A percentile compares a stretch with the other conserved stretches of the same genome.
phyloP scores from a whole-genome alignment of 1,139 yeast genomes.

The Pichia sp. region DNA sequence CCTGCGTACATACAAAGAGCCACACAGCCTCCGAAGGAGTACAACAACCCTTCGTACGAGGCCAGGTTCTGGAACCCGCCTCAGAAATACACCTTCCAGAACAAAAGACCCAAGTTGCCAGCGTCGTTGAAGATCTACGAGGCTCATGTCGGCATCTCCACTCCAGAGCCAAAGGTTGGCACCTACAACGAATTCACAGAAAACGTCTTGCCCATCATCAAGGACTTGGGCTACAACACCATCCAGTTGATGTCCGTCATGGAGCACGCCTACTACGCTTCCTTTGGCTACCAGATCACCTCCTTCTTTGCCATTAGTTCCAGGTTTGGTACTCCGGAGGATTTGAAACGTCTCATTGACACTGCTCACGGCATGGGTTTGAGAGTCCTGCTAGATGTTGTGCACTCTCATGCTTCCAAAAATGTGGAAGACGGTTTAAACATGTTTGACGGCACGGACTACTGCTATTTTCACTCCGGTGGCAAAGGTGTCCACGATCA shows the following conservation, averaged over 20 bases:
- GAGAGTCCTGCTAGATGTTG: constrained; percentile 82
- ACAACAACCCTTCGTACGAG: constrained; percentile 62
- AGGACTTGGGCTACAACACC: constrained; percentile 82
- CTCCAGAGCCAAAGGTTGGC: constrained; percentile 83
- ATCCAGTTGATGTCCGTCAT: constrained; percentile 96
- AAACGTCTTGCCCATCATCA: constrained; percentile 78
- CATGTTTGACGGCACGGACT: constrained; percentile 92
- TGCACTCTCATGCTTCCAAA: constrained; percentile 93
- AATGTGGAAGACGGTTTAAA: constrained; percentile 92
- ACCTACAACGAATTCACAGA: constrained; percentile 79
- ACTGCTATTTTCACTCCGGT: constrained; percentile 82
- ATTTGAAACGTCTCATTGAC: constrained; percentile 82
- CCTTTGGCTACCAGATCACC: constrained; percentile 94
- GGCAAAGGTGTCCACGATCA: constrained; percentile 86
- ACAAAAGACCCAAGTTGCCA: constrained; percentile 55
- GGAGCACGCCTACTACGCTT: constrained; percentile 98
- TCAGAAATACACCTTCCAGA: constrained; percentile 52
- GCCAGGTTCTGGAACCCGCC: constrained; percentile 92
- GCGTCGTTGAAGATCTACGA: constrained; percentile 79
- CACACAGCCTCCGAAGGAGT: constrained; percentile 56
- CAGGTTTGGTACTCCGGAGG: constrained; percentile 92
- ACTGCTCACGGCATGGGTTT: constrained; percentile 88
- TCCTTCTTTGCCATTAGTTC: constrained; percentile 88
- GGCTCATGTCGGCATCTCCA: constrained; percentile 93
- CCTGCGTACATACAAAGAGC: constrained; percentile 91